A percentile compares a stretch with the other conserved stretches of the same genome.
These are phyloP conservation scores for Hyaloscypha finlandica DNA, from an alignment of 495 filamentous ascomycete genomes.

Conservation along the genomic window DNA sequence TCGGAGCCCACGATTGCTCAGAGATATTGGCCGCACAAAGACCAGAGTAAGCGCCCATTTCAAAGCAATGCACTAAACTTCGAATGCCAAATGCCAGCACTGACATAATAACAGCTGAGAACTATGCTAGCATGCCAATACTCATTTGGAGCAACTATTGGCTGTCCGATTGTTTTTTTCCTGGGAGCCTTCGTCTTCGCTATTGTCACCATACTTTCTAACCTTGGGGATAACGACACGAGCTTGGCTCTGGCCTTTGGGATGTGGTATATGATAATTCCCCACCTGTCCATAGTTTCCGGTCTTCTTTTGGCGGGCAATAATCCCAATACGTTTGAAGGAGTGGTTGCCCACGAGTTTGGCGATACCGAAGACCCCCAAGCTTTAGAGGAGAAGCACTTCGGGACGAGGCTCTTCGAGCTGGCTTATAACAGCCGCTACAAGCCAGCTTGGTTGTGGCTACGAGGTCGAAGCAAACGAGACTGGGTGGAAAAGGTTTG, in stretches of 20 bases:
- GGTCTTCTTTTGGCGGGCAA: slow-evolving; percentile 37
- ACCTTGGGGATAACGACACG: slow-evolving; percentile 44
- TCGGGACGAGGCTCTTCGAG: neutral
- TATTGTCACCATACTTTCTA: slow-evolving; percentile 38
- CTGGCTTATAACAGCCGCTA: slow-evolving; percentile 29
- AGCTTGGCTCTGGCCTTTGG: slow-evolving; percentile 48
- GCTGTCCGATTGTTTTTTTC: slow-evolving; percentile 50
- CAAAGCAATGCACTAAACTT: neutral
- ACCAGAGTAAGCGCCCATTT: slow-evolving; percentile 1
- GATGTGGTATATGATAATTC: slow-evolving; percentile 37
- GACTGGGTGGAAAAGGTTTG: slow-evolving; percentile 19
- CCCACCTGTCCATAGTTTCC: slow-evolving; percentile 36
- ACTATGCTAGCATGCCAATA: slow-evolving; percentile 24
- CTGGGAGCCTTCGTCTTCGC: slow-evolving; percentile 40
- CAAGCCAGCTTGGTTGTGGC: slow-evolving; percentile 37
- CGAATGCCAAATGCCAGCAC: neutral
- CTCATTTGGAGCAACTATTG: slow-evolving; percentile 48
- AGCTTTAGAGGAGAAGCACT: neutral
- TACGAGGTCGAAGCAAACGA: slow-evolving; percentile 33
- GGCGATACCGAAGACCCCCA: slow-evolving; percentile 5
- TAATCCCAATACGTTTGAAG: slow-evolving; percentile 35
- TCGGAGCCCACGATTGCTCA: neutral
- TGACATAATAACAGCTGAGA: slow-evolving; percentile 4
- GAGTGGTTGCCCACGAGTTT: slow-evolving; percentile 23
- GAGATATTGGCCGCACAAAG: slow-evolving; percentile 20